phyloP scores from a whole-genome alignment of 2,329 filamentous ascomycete genomes.

The Colletotrichum lini region DNA sequence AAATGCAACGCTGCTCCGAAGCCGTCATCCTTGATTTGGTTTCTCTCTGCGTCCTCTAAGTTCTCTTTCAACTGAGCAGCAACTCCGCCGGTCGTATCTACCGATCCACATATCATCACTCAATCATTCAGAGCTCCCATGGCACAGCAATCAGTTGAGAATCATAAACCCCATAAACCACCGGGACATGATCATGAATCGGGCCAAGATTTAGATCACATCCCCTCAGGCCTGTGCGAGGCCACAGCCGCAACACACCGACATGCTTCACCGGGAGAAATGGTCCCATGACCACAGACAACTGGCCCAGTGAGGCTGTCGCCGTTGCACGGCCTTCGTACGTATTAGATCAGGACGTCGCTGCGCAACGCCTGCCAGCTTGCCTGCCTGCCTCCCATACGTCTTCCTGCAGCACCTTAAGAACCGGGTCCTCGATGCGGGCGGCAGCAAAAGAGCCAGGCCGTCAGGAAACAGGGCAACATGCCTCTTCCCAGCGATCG shows the following conservation, averaged over 20 bases:
- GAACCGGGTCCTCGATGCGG: neutral
- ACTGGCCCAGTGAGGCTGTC: slow-evolving; percentile 26
- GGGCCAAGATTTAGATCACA: neutral
- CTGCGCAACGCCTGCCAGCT: neutral
- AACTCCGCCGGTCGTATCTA: slow-evolving; percentile 5
- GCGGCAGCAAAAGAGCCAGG: slow-evolving; percentile 11
- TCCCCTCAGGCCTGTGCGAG: neutral
- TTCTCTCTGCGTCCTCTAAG: slow-evolving; percentile 11
- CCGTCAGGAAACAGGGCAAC: slow-evolving; percentile 22
- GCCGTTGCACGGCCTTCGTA: slow-evolving; percentile 26
- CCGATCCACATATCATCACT: slow-evolving; percentile 16
- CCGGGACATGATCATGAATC: neutral
- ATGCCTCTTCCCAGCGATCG: slow-evolving; percentile 13
- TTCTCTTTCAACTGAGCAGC: slow-evolving; percentile 18
- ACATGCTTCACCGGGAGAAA: slow-evolving; percentile 26
- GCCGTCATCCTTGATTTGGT: neutral
- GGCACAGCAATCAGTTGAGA: slow-evolving; percentile 25
- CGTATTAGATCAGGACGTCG: slow-evolving; percentile 13
- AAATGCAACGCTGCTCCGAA: neutral
- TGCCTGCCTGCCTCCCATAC: neutral
- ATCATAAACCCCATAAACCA: slow-evolving; percentile 22
- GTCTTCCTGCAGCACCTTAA: neutral
- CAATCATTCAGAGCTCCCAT: slow-evolving; percentile 14
- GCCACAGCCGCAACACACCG: slow-evolving; percentile 11
- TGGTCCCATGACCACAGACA: slow-evolving; percentile 34